phyloP scores from a whole-genome alignment of 1,284 basidiomycete species.

The Singerocomus rubriflavus region DNA sequence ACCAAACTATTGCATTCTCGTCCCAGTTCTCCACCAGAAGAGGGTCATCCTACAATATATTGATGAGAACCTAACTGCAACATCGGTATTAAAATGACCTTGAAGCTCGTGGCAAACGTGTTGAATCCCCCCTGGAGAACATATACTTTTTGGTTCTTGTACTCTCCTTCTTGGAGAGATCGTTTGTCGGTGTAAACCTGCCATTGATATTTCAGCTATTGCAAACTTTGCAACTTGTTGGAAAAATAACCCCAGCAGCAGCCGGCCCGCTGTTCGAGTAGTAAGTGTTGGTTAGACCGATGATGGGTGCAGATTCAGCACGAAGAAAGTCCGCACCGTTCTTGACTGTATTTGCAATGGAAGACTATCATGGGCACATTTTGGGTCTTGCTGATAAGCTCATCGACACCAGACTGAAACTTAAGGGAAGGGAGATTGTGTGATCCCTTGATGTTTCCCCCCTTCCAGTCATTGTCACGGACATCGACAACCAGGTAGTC shows the following conservation, averaged over 20 bases:
- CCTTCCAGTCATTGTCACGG: conserved; percentile 70
- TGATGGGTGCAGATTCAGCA: neutral
- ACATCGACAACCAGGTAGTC: conserved; percentile 78
- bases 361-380: conserved; percentile 64
- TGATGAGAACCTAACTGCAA: neutral
- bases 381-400: conserved; percentile 58
- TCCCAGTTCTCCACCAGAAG: conserved; percentile 74
- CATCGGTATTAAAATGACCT: conserved; percentile 37
- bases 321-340: conserved; percentile 48
- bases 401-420: conserved; percentile 55
- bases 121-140: conserved; percentile 70
- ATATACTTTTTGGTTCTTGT: conserved; percentile 50
- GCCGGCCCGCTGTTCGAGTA: conserved; percentile 57
- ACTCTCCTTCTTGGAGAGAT: conserved; percentile 36
- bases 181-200: conserved; percentile 69
- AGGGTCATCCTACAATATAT: conserved; percentile 53
- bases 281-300: conserved; percentile 3
- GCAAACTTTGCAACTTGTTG: conserved; percentile 12
- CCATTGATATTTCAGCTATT: neutral
- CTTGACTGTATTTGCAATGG: conserved; percentile 73
- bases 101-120: conserved; percentile 65
- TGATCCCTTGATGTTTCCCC: conserved; percentile 70
- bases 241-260: conserved; percentile 55
- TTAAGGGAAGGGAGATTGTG: conserved; percentile 58
- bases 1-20: conserved; percentile 38